Evolutionary conservation across 208 protist genomes (phyloP), one percentile per base, ranked within the genome.

Genomic region (Crithidia expoeki): DNA sequence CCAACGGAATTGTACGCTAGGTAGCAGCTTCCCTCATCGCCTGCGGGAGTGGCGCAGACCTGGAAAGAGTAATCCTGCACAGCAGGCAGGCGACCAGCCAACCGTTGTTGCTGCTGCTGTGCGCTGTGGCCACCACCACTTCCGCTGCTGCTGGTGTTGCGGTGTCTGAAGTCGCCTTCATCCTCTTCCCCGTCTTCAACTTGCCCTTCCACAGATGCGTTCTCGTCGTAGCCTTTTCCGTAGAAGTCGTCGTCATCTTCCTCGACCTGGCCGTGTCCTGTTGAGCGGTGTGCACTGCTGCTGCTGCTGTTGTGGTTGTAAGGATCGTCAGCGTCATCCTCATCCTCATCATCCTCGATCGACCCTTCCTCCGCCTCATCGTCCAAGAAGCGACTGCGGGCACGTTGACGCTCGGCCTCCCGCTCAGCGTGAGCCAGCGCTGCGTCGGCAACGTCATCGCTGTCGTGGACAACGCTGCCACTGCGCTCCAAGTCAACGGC

Each of bases 1-100:
- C 91, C 91, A 0, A 90, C 79, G 12, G 86, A 79, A 76, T 96
- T 96, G 76, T 96, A 96, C 25, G 91, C 91, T 1, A 96, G 69
- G 72, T 93, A 96, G 73, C 91, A 93, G 60, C 77, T 87, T 56
- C 80, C 85, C 42, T 86, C 88, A 40, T 79, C 79, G 12, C 81
- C 87, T 12, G 64, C 56, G 12, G 87, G 91, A 25, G 91, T 96
- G 4, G 91, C 86, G 25, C 91, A 81, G 42, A 92, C 81, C 63
- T 96, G 91, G 65, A 96, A 93, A 33, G 76, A 82, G 66, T 96
- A 96, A 64, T 92, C 87, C 51, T 57, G 51, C 63, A 81, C 28
- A 12, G 56, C 57, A 32, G 36, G 40, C 9, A 52, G 23, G 19
- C 40, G 19, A 12, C 47, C n/a, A 17, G 34, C 21, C 70, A 36